phyloP scores from a whole-genome alignment of 768 basidiomycete species.

The Lentinula guzmanii region DNA sequence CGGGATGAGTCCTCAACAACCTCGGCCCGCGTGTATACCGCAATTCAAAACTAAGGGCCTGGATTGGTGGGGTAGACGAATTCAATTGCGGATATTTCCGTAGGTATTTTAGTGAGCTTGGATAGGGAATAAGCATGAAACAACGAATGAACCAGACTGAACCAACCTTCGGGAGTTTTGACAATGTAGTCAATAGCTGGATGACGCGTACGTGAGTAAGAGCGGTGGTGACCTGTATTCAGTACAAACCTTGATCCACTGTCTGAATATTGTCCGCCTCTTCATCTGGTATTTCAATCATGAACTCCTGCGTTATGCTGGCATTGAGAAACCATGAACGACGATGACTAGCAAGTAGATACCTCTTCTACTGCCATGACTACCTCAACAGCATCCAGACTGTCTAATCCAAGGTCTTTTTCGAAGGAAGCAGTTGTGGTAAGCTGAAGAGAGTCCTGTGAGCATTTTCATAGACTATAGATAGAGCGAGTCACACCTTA shows the following conservation, averaged over 20 bases:
- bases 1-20: neutral
- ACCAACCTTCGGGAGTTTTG: slow-evolving; percentile 82
- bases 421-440: slow-evolving; percentile 59
- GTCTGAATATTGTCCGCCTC: slow-evolving; percentile 95
- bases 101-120: slow-evolving; percentile 41
- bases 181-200: slow-evolving; percentile 92
- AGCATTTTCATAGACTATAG: neutral
- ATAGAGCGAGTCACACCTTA: slow-evolving; percentile 42
- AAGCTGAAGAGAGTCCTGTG: slow-evolving; percentile 40
- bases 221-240: slow-evolving; percentile 9
- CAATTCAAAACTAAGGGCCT: neutral
- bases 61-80: slow-evolving; percentile 27
- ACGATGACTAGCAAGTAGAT: slow-evolving; percentile 7
- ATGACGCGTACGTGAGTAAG: slow-evolving; percentile 11
- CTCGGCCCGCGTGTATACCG: neutral
- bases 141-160: slow-evolving; percentile 1
- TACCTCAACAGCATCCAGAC: slow-evolving; percentile 94
- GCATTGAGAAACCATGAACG: neutral
- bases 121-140: slow-evolving; percentile 5
- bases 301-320: slow-evolving; percentile 67
- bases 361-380: slow-evolving; percentile 99
- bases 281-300: slow-evolving; percentile 94
- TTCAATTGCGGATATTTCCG: slow-evolving; percentile 31
- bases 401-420: slow-evolving; percentile 87
- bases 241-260: slow-evolving; percentile 74